Percentiles rank a stretch among this genome's conserved stretches.
Evolutionary conservation across 2,329 filamentous ascomycete genomes (phyloP).

Genomic region (Penicillium occitanis): DNA sequence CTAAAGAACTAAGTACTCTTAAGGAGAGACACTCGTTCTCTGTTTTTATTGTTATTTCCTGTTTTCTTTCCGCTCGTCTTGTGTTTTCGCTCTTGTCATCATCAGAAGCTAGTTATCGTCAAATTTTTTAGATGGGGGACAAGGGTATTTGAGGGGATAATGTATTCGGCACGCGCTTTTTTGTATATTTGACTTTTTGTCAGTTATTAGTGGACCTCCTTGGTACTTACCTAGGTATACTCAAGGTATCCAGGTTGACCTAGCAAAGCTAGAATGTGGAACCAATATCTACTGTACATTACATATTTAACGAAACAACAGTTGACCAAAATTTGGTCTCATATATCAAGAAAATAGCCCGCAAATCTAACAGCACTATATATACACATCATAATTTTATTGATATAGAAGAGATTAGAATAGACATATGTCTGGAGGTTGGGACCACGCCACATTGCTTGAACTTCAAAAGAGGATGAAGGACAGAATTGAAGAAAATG

Average conservation of each 20-base stretch:
- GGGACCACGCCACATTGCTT: background rate
- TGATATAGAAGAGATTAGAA: background rate
- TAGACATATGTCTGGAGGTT: background rate
- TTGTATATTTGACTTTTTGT: background rate
- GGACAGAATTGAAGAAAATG: background rate
- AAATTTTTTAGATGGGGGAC: background rate
- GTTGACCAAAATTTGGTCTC: background rate
- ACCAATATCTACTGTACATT: background rate
- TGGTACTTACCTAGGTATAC: background rate
- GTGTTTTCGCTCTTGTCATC: background rate
- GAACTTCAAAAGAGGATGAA: background rate
- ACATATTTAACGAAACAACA: background rate
- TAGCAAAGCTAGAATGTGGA: background rate
- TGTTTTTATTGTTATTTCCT: background rate
- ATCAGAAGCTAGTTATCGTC: background rate
- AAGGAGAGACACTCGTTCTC: background rate
- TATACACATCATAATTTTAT: background rate
- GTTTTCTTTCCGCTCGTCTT: background rate
- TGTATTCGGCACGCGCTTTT: background rate
- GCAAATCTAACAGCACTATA: background rate
- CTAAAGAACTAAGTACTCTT: conserved; percentile 10
- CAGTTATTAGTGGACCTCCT: background rate
- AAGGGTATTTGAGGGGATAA: background rate
- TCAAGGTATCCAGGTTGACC: background rate
- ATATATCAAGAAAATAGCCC: background rate